These are phyloP conservation scores for Sextonia rubra DNA, from an alignment of 164 flowering plant species.

Conservation along the genomic window DNA sequence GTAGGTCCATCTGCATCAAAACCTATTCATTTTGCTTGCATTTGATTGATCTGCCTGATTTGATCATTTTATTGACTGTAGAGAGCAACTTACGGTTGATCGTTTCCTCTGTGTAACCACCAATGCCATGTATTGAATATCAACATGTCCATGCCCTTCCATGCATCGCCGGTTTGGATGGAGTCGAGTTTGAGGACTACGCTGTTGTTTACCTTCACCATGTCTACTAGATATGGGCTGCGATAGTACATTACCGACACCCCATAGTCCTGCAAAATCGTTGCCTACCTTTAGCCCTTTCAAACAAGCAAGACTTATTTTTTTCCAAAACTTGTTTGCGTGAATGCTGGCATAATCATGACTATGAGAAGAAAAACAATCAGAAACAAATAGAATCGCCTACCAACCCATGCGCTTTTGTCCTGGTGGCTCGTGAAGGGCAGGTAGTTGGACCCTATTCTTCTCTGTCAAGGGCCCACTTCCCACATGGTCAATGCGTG, in stretches of 20 bases:
- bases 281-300: not conserved
- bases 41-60: not conserved
- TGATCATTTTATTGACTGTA: not conserved
- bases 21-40: not conserved
- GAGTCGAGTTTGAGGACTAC: constrained; percentile 53
- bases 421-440: too few relatives aligned
- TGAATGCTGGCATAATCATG: too few relatives aligned
- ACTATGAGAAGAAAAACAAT: too few relatives aligned
- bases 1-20: constrained; percentile 67
- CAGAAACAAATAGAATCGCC: too few relatives aligned
- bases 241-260: constrained; percentile 37
- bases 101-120: constrained; percentile 81
- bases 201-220: constrained; percentile 40
- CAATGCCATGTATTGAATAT: constrained; percentile 91
- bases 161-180: constrained; percentile 47
- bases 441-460: too few relatives aligned
- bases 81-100: constrained; percentile 47
- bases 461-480: too few relatives aligned
- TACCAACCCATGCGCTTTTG: too few relatives aligned
- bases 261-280: constrained; percentile 52
- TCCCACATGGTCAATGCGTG: too few relatives aligned
- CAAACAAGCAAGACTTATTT: not conserved
- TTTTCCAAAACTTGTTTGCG: too few relatives aligned
- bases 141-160: constrained; percentile 71
- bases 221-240: constrained; percentile 63